These are phyloP conservation scores for Fragaria vesca DNA, from an alignment of 306 rosid genomes.

Conservation along the genomic window DNA sequence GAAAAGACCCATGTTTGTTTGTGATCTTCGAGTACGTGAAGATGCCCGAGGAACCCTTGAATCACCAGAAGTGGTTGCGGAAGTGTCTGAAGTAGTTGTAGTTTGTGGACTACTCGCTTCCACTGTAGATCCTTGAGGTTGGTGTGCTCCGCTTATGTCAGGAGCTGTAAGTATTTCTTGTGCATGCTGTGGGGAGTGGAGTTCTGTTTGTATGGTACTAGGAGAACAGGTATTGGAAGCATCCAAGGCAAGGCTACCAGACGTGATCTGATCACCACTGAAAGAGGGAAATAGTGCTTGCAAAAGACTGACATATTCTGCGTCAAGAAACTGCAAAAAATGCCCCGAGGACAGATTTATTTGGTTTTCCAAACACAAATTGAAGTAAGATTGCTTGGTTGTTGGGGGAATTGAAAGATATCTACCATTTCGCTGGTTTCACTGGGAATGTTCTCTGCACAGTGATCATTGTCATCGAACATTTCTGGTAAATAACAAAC, in stretches of 20 bases:
- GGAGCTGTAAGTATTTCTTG: neutral
- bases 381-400: neutral
- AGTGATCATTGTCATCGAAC: neutral
- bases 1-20: neutral
- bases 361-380: neutral
- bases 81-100: neutral
- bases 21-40: neutral
- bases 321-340: neutral
- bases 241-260: neutral
- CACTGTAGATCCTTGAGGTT: neutral
- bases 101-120: neutral
- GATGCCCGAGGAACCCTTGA: neutral
- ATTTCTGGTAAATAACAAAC: neutral
- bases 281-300: neutral
- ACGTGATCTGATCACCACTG: neutral
- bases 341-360: neutral
- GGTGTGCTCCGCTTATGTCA: neutral
- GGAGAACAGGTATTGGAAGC: too few species aligned
- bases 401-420: neutral
- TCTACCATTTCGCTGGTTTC: neutral
- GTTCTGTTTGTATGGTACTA: neutral
- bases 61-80: neutral
- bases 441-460: neutral
- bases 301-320: neutral
- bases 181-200: neutral